These are phyloP conservation scores for Picea sitchensis DNA, from an alignment of 75 land plant genomes.

Conservation along the genomic window DNA sequence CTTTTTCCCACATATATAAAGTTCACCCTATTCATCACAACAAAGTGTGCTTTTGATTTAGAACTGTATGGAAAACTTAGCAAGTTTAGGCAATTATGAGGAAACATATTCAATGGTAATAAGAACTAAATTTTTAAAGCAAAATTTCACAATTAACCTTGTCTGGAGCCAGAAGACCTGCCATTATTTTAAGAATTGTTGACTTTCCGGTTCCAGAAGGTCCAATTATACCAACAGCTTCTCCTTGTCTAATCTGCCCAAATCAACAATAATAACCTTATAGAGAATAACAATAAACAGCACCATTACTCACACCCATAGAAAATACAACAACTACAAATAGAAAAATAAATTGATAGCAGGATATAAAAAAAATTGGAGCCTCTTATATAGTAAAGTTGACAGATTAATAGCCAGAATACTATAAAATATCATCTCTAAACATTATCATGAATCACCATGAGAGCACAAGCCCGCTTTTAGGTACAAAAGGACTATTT, in stretches of 20 bases:
- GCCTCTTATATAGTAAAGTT: neutral
- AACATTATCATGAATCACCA: no score
- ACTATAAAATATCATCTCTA: no score
- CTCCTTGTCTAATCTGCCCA: slow-evolving; percentile 74
- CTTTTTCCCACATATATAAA: slow-evolving; percentile 75
- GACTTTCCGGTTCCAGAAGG: slow-evolving; percentile 99
- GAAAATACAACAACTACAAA: neutral
- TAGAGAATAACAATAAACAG: neutral
- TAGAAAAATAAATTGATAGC: neutral
- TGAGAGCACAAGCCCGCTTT: no score
- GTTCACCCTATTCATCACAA: slow-evolving; percentile 69
- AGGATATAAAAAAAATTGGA: neutral
- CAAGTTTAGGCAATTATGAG: slow-evolving; percentile 4
- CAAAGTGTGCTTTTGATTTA: neutral
- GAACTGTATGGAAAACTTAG: neutral
- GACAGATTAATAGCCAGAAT: neutral
- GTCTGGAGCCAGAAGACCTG: slow-evolving; percentile 96
- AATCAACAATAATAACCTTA: neutral
- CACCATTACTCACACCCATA: neutral
- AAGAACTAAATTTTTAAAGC: neutral
- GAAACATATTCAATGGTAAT: neutral
- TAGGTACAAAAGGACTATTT: neutral
- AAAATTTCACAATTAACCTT: slow-evolving; percentile 47
- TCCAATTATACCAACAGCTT: slow-evolving; percentile 96
- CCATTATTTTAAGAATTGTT: slow-evolving; percentile 85